Percentiles rank a stretch among this genome's conserved stretches.
phyloP scores from a whole-genome alignment of 305 asterid species.

The Solanum chacoense region DNA sequence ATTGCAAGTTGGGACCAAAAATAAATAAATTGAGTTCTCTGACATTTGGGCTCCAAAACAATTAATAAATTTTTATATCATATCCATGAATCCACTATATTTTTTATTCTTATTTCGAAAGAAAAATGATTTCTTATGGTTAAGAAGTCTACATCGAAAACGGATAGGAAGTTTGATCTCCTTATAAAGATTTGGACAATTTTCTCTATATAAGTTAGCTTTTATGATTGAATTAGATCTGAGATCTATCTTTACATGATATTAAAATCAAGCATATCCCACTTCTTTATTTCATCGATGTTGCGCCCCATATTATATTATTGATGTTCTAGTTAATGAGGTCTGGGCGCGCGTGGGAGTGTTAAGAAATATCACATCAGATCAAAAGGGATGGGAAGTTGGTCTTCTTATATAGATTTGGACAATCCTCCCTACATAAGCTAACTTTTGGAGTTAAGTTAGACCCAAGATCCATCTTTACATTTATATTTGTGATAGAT shows the following conservation, averaged over 20 bases:
- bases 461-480: background rate
- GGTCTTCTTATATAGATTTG: background rate
- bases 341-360: fast-evolving
- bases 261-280: background rate
- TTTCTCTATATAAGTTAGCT: background rate
- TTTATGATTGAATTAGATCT: fast-evolving
- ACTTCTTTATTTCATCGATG: background rate
- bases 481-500: background rate
- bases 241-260: background rate
- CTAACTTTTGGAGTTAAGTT: fast-evolving
- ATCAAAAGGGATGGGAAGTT: background rate
- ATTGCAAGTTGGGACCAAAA: background rate
- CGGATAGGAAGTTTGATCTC: background rate
- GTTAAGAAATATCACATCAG: background rate
- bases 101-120: background rate
- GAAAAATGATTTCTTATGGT: background rate
- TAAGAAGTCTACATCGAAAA: background rate
- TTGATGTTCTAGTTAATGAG: background rate
- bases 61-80: background rate
- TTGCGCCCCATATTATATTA: background rate
- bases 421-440: fast-evolving
- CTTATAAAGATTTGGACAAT: too few relatives aligned
- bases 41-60: background rate
- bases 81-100: background rate
- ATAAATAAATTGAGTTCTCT: background rate